These are phyloP conservation scores for Epichloe festucae DNA, from an alignment of 2,329 filamentous ascomycete species.

Conservation along the genomic window DNA sequence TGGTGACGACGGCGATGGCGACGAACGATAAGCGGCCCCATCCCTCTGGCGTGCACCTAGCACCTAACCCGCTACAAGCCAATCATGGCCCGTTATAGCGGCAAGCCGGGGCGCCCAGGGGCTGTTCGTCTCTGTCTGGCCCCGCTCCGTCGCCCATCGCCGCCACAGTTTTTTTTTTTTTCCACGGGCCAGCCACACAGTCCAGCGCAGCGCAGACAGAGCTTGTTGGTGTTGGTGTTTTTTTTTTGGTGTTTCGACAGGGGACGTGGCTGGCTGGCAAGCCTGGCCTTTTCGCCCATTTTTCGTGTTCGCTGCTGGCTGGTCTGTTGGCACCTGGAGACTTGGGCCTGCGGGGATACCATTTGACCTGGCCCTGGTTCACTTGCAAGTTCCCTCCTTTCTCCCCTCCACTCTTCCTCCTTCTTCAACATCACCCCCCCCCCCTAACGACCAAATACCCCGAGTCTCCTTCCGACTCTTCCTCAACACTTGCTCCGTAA, in stretches of 20 bases:
- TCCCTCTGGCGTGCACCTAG: constrained; percentile 5
- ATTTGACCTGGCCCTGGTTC: not conserved
- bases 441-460: constrained; percentile 10
- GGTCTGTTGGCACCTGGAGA: not conserved
- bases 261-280: too few species aligned
- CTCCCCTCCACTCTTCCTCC: constrained; percentile 21
- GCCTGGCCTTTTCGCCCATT: not conserved
- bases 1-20: constrained; percentile 5
- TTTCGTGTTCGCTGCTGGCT: not conserved
- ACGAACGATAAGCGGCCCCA: not conserved
- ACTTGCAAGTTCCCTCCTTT: constrained; percentile 15
- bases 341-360: not conserved
- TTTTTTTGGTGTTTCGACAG: not conserved
- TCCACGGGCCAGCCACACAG: too few species aligned
- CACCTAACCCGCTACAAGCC: constrained; percentile 16
- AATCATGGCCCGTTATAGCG: constrained; percentile 21
- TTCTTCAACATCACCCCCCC: constrained; percentile 17
- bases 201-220: not conserved
- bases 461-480: constrained; percentile 10
- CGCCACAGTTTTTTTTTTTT: not conserved
- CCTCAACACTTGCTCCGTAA: constrained; percentile 8
- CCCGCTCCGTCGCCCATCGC: not conserved
- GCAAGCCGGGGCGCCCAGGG: constrained; percentile 10
- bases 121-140: constrained; percentile 15
- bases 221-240: not conserved